Evolutionary conservation across 495 filamentous ascomycete genomes (phyloP).

Genomic region (Trichoderma asperelloides): DNA sequence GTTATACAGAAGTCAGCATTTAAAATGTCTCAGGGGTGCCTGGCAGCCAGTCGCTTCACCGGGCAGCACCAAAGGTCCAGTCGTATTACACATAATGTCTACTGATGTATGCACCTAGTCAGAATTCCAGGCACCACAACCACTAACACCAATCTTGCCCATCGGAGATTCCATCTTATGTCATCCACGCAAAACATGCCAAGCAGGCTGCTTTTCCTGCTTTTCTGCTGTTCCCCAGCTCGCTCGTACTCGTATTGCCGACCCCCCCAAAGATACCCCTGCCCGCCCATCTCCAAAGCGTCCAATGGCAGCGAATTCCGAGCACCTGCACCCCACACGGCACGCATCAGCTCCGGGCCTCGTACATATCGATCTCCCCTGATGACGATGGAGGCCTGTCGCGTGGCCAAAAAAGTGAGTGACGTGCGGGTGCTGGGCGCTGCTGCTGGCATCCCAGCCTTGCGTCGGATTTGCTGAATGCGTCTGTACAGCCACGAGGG

Average conservation of each 20-base stretch:
- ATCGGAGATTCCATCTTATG: not conserved
- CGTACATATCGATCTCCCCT: constrained; percentile 1
- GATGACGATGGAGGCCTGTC: constrained; percentile 7
- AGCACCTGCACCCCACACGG: not conserved
- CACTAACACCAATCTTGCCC: too few species aligned
- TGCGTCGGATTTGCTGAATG: not conserved
- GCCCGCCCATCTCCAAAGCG: not conserved
- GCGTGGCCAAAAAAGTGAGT: constrained; percentile 5
- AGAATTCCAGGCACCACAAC: too few species aligned
- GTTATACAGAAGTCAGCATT: not conserved
- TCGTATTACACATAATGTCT: too few species aligned
- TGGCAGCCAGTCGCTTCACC: not conserved
- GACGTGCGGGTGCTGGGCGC: not conserved
- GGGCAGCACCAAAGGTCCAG: not conserved
- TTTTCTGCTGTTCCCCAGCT: not conserved
- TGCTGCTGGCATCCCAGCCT: not conserved
- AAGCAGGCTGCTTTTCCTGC: not conserved
- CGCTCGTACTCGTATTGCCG: not conserved
- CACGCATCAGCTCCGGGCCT: not conserved
- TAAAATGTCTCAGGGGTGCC: not conserved
- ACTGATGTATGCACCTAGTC: too few species aligned
- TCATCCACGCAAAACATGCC: not conserved
- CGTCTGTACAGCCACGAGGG: too few species aligned
- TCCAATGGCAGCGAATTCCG: not conserved
- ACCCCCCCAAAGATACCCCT: not conserved